Conservation (phyloP, 495 filamentous ascomycete genomes). For the Xylaria telfairii region DNA sequence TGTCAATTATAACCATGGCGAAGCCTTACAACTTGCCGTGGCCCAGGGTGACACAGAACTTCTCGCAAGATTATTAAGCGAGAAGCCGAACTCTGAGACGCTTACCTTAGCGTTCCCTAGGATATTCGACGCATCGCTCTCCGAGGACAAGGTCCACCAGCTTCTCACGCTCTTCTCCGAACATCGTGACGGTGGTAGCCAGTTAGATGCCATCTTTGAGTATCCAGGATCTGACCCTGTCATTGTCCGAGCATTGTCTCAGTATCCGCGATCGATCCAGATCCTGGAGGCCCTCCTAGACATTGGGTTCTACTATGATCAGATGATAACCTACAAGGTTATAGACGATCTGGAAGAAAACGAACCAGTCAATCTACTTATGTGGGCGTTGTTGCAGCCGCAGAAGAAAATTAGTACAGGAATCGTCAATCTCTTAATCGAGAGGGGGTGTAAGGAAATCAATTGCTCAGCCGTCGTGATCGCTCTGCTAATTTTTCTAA, state of each 20-base stretch:
- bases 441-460: constrained; percentile 43
- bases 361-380: constrained; percentile 50
- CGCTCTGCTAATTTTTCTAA: constrained; percentile 23
- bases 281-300: constrained; percentile 51
- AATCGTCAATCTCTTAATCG: constrained; percentile 49
- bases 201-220: constrained; percentile 49
- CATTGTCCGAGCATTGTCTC: constrained; percentile 48
- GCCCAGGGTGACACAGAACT: constrained; percentile 45
- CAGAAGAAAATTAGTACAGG: constrained; percentile 55
- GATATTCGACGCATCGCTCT: constrained; percentile 46
- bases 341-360: constrained; percentile 47
- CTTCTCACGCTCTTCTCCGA: constrained; percentile 51
- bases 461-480: background rate
- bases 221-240: constrained; percentile 44
- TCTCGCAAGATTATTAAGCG: constrained; percentile 45
- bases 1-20: constrained; percentile 48
- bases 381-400: constrained; percentile 55
- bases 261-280: constrained; percentile 51
- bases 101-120: constrained; percentile 51
- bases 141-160: constrained; percentile 44
- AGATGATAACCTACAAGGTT: constrained; percentile 41
- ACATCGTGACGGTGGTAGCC: constrained; percentile 46
- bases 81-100: constrained; percentile 45
- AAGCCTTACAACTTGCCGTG: constrained; percentile 50
- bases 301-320: constrained; percentile 56